phyloP scores from a whole-genome alignment of 2,329 filamentous ascomycete genomes.

The Aspergillus brunneoviolaceus region DNA sequence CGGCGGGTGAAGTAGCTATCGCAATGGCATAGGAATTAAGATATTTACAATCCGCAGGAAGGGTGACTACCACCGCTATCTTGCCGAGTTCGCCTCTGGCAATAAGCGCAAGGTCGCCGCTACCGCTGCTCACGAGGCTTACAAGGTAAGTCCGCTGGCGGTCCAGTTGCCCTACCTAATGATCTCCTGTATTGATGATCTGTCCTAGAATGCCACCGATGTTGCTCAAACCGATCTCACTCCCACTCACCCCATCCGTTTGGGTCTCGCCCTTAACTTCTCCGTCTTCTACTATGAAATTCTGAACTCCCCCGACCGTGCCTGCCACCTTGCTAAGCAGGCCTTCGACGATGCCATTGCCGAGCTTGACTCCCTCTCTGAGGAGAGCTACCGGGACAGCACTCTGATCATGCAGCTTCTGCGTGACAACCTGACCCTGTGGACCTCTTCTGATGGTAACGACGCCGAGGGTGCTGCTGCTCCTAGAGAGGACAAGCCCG shows the following conservation, averaged over 20 bases:
- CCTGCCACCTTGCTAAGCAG: constrained; percentile 98
- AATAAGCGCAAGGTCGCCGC: constrained; percentile 95
- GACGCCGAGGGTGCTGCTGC: constrained; percentile 62
- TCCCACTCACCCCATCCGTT: constrained; percentile 95
- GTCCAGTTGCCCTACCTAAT: neutral
- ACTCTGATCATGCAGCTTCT: constrained; percentile 99
- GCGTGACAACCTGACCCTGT: constrained; percentile 96
- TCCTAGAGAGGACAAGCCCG: constrained; percentile 62
- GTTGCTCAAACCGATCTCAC: constrained; percentile 97
- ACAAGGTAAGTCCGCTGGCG: constrained; percentile 70
- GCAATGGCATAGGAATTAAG: constrained; percentile 77
- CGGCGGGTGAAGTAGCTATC: neutral
- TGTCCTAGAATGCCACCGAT: constrained; percentile 80
- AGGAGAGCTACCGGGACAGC: constrained; percentile 98
- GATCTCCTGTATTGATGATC: neutral
- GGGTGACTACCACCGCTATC: constrained; percentile 99
- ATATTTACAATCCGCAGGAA: constrained; percentile 68
- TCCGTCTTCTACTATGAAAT: constrained; percentile 99
- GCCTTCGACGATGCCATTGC: constrained; percentile 98
- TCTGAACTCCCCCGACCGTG: constrained; percentile 94
- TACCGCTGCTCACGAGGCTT: constrained; percentile 92
- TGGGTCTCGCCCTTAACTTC: constrained; percentile 97
- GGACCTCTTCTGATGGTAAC: constrained; percentile 88
- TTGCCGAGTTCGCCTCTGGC: constrained; percentile 92
- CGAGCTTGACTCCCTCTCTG: constrained; percentile 94